These are phyloP conservation scores for Candida vaughaniae DNA, from an alignment of 805 yeast species.

Conservation along the genomic window DNA sequence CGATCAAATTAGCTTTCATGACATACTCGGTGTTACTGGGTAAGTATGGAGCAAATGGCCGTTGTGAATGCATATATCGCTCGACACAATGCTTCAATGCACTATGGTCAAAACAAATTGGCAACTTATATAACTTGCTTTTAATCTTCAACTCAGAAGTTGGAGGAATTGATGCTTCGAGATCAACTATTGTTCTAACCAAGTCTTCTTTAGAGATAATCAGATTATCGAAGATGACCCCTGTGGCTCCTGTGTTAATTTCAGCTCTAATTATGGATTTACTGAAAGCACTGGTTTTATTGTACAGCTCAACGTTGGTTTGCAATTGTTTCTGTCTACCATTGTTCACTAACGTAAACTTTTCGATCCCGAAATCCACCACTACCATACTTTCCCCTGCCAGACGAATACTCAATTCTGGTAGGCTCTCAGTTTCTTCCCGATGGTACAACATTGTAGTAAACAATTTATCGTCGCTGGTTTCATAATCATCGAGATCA, in stretches of 20 bases:
- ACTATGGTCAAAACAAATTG: slow-evolving; percentile 94
- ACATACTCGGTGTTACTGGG: slow-evolving; percentile 96
- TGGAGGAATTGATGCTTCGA: slow-evolving; percentile 70
- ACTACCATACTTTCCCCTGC: slow-evolving; percentile 31
- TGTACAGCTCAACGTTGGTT: slow-evolving; percentile 2
- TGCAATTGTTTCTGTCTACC: slow-evolving; percentile 29
- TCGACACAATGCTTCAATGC: slow-evolving; percentile 84
- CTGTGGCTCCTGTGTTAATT: slow-evolving; percentile 17
- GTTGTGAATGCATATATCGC: slow-evolving; percentile 89
- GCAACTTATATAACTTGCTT: slow-evolving; percentile 77
- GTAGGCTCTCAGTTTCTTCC: slow-evolving; percentile 7
- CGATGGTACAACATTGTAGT: slow-evolving; percentile 10
- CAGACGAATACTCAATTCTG: slow-evolving; percentile 20
- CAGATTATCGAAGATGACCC: slow-evolving; percentile 13
- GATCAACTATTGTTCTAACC: slow-evolving; percentile 61
- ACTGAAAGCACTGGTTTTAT: background rate
- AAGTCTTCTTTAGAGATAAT: slow-evolving; percentile 56
- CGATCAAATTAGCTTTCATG: slow-evolving; percentile 78
- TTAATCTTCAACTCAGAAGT: slow-evolving; percentile 80
- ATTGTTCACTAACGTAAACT: slow-evolving; percentile 26
- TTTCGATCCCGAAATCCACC: slow-evolving; percentile 26
- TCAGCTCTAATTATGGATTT: slow-evolving; percentile 17
- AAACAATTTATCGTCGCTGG: slow-evolving; percentile 3
- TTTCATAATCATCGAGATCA: slow-evolving; percentile 11
- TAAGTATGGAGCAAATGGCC: slow-evolving; percentile 95